phyloP scores from a whole-genome alignment of 2,329 filamentous ascomycete genomes.

The Colletotrichum plurivorum region DNA sequence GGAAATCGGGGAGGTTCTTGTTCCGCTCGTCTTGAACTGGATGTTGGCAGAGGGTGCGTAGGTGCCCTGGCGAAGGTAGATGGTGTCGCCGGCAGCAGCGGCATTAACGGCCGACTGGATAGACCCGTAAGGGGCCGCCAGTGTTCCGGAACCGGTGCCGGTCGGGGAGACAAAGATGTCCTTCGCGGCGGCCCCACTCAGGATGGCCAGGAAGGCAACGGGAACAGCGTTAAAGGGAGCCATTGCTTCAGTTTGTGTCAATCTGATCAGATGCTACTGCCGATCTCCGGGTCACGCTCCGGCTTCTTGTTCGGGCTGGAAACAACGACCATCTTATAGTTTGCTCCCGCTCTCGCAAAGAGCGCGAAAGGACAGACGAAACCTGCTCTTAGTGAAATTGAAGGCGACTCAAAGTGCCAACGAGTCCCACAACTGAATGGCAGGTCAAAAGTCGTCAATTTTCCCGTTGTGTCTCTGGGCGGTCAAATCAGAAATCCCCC shows the following conservation, averaged over 20 bases:
- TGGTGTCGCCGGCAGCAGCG: slow-evolving; percentile 57
- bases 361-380: too few relatives aligned
- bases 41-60: slow-evolving; percentile 59
- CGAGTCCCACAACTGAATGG: slow-evolving; percentile 10
- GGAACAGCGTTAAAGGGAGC: background rate
- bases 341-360: background rate
- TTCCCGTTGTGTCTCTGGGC: slow-evolving; percentile 10
- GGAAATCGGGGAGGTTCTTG: slow-evolving; percentile 53
- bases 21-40: slow-evolving; percentile 58
- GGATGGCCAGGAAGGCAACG: background rate
- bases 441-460: slow-evolving; percentile 4
- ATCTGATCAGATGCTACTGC: background rate
- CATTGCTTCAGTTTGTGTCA: background rate
- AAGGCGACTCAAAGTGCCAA: background rate
- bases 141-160: slow-evolving; percentile 53
- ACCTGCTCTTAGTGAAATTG: background rate
- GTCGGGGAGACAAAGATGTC: slow-evolving; percentile 58
- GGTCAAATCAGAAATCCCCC: slow-evolving; percentile 31
- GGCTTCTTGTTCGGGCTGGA: background rate
- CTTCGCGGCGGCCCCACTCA: slow-evolving; percentile 20
- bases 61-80: slow-evolving; percentile 58
- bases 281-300: background rate
- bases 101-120: slow-evolving; percentile 59
- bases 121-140: slow-evolving; percentile 54
- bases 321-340: slow-evolving; percentile 9